Conservation (phyloP, 345 rosid species). For the Eucalyptus curtisii region DNA sequence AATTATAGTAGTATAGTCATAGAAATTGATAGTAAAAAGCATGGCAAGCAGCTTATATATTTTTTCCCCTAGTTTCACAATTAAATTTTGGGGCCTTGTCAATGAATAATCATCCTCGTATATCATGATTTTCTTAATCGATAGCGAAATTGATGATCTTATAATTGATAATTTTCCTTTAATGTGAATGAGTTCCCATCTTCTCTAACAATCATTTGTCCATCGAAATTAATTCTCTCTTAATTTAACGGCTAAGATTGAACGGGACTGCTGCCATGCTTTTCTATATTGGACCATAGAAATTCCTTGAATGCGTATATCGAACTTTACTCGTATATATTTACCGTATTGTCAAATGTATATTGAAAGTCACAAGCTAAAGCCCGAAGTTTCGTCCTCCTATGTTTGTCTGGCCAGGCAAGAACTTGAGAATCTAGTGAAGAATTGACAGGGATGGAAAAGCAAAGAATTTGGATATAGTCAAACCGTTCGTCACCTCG, state of each 20-base stretch:
- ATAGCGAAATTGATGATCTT: rapidly evolving
- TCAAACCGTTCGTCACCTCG: neutral
- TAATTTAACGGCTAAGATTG: neutral
- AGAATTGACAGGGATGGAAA: neutral
- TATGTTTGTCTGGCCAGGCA: neutral
- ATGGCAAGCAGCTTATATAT: neutral
- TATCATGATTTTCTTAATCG: neutral
- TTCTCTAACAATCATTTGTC: neutral
- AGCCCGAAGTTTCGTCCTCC: neutral
- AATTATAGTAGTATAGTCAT: neutral
- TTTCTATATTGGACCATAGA: neutral
- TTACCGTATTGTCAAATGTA: rapidly evolving
- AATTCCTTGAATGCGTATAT: neutral
- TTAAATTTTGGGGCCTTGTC: neutral
- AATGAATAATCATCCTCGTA: neutral
- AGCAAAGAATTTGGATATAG: neutral
- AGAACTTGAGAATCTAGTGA: neutral
- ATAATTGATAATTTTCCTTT: neutral
- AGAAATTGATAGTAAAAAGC: neutral
- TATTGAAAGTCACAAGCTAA: neutral
- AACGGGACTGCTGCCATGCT: neutral
- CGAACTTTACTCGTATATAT: neutral
- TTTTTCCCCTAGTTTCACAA: neutral
- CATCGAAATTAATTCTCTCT: neutral
- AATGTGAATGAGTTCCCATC: neutral